Percentiles rank a stretch among this genome's conserved stretches.
phyloP scores from a whole-genome alignment of 192 early-diverging fungal species.

The Umbelopsis ramanniana region DNA sequence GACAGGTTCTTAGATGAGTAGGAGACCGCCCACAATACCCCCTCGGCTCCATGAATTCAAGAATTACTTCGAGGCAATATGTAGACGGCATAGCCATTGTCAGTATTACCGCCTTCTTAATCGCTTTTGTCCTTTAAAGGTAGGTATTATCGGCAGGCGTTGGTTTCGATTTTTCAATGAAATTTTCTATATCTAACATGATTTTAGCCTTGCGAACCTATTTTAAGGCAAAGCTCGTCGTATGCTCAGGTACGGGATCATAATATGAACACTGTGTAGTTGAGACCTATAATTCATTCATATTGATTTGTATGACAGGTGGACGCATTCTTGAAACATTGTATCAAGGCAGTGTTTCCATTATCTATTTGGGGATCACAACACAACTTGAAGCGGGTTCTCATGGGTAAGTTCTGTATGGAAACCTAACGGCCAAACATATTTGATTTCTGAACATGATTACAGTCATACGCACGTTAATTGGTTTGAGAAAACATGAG shows the following conservation, averaged over 20 bases:
- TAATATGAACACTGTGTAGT: slow-evolving; percentile 12
- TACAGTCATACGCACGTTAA: slow-evolving; percentile 56
- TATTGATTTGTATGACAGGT: slow-evolving; percentile 40
- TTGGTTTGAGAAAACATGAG: slow-evolving; percentile 64
- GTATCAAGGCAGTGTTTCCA: slow-evolving; percentile 63
- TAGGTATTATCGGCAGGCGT: neutral
- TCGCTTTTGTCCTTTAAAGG: slow-evolving; percentile 24
- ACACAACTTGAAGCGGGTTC: slow-evolving; percentile 56
- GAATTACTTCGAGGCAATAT: slow-evolving; percentile 18
- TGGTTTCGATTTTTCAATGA: neutral
- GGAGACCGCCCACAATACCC: neutral
- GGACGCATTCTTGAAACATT: slow-evolving; percentile 49
- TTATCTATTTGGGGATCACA: slow-evolving; percentile 62
- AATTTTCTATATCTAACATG: neutral
- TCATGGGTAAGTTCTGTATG: slow-evolving; percentile 45
- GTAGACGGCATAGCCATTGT: slow-evolving; percentile 1
- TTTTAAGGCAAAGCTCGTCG: neutral
- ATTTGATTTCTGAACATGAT: neutral
- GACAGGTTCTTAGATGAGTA: neutral
- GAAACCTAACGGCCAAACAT: neutral
- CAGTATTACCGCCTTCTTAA: slow-evolving; percentile 7
- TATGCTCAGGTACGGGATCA: slow-evolving; percentile 16
- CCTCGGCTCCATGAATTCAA: neutral
- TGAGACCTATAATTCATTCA: neutral
- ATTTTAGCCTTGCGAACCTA: neutral